Evolutionary conservation across 2,329 filamentous ascomycete species (phyloP).

Genomic region (Clarireedia hainanense): DNA sequence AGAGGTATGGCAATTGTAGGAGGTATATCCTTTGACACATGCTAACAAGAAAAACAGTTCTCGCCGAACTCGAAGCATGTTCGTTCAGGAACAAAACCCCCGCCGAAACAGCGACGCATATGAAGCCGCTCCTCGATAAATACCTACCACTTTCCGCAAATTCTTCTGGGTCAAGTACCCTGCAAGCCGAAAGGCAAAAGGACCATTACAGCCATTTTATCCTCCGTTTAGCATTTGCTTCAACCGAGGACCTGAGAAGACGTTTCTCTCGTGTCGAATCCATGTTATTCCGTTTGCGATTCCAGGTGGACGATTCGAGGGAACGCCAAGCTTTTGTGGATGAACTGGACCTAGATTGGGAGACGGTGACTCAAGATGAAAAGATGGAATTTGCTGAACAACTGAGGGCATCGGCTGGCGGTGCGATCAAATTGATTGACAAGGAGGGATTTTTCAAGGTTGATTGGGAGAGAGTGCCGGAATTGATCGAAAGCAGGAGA

Average conservation of each 20-base stretch:
- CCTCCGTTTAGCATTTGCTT: slow-evolving; percentile 82
- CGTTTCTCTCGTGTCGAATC: slow-evolving; percentile 83
- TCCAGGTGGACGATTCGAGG: slow-evolving; percentile 64
- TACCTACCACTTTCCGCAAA: slow-evolving; percentile 75
- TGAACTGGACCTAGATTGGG: slow-evolving; percentile 74
- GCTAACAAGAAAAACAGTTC: slow-evolving; percentile 44
- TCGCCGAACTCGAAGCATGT: slow-evolving; percentile 86
- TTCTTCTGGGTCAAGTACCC: slow-evolving; percentile 49
- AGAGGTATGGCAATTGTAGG: slow-evolving; percentile 47
- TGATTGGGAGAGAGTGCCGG: slow-evolving; percentile 88
- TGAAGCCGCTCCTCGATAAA: slow-evolving; percentile 81
- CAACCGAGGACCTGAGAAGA: slow-evolving; percentile 80
- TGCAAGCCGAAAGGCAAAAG: slow-evolving; percentile 73
- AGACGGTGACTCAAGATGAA: slow-evolving; percentile 72
- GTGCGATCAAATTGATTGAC: slow-evolving; percentile 43
- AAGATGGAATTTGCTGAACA: slow-evolving; percentile 38
- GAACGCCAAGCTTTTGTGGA: slow-evolving; percentile 74
- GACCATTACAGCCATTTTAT: slow-evolving; percentile 99
- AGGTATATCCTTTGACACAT: slow-evolving; percentile 29
- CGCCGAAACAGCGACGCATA: slow-evolving; percentile 75
- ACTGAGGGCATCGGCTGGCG: slow-evolving; percentile 28
- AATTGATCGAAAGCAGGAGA: slow-evolving; percentile 71
- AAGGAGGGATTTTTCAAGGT: slow-evolving; percentile 94
- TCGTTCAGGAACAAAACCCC: slow-evolving; percentile 85
- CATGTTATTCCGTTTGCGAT: slow-evolving; percentile 77